Conservation (phyloP, 1,284 basidiomycete genomes). For the Xerocomus amazonicus region DNA sequence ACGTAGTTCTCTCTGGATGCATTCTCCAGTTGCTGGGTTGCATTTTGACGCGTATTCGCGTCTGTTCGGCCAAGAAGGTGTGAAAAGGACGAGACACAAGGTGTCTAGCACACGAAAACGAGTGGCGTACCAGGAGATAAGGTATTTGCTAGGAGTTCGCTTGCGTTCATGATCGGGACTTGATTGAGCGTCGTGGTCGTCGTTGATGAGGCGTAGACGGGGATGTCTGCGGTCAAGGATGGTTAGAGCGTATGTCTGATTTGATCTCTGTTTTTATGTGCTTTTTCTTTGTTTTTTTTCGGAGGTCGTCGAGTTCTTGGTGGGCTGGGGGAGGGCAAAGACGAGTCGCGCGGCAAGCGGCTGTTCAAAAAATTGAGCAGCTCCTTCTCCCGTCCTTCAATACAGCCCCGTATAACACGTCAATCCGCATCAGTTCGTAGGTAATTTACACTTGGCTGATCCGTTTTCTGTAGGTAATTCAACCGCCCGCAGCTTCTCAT, state of each 20-base stretch:
- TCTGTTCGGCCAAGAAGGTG: slow-evolving; percentile 45
- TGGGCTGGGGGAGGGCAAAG: slow-evolving; percentile 24
- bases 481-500: slow-evolving; percentile 8
- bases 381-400: slow-evolving; percentile 1
- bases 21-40: slow-evolving; percentile 82
- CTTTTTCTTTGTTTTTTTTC: slow-evolving; percentile 10
- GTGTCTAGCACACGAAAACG: slow-evolving; percentile 24
- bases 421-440: slow-evolving; percentile 14
- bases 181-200: slow-evolving; percentile 24
- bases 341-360: slow-evolving; percentile 33
- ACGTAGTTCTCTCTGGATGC: slow-evolving; percentile 87
- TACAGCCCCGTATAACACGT: slow-evolving; percentile 16
- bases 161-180: slow-evolving; percentile 75
- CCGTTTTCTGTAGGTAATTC: slow-evolving; percentile 17
- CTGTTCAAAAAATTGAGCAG: slow-evolving; percentile 32
- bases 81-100: slow-evolving; percentile 12
- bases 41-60: slow-evolving; percentile 82
- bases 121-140: slow-evolving; percentile 76
- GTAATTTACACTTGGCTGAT: slow-evolving; percentile 8
- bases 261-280: slow-evolving; percentile 11
- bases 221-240: slow-evolving; percentile 5
- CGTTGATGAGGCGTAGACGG: slow-evolving; percentile 17
- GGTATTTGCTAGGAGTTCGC: slow-evolving; percentile 84
- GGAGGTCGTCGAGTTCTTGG: neutral
- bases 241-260: slow-evolving; percentile 3